Base-by-base conservation (phyloP, 2,329 filamentous ascomycete species). In the Calonectria henricotiae region DNA sequence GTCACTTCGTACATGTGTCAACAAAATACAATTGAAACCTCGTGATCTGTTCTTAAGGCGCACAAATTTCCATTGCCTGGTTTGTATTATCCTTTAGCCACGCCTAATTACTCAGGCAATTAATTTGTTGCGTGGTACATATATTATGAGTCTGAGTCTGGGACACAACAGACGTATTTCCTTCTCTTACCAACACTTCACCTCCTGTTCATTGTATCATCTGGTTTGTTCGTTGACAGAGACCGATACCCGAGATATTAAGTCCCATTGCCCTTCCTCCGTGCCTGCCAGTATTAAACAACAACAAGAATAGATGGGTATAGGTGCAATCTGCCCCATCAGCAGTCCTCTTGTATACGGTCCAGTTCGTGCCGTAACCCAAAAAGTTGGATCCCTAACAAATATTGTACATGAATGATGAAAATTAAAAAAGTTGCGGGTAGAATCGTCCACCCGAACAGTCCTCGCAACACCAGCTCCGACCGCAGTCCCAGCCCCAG, bases 321-420 rank as follows among this genome's bases (percentile, higher is more conserved):
- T 58, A 44, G 41, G 58, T 23, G 43, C 49, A 62, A 43, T 47
- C 47, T 58, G 35, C 62, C 37, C 49, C 62, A 63, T 58, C 39
- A 54, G 46, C 49, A 25, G 64, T 23, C 58, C 20, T 61, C 51
- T 37, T 54, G 41, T 49, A 69, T 54, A 63, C 65, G 62, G 68
- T 15, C 62, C 63, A 60, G 41, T 66, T 30, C 51, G 55, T 49
- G 61, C 51, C 67, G 27, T 44, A 54, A 47, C 58, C 46, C 46
- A 32, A 30, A 37, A 58, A 68, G 68, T 64, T 46, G 60, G 39
- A 71, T 54, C 47, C 63, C 69, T 61, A 68, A 63, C 37, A 73
- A 67, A 69, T 74, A 71, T 74, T 41, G 65, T 77, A 77, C 72
- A 76, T 32, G 69, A 65, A 74, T 67, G 44, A 69, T 71, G 63